Evolutionary conservation across 2,329 filamentous ascomycete genomes (phyloP).

Genomic region (Penicillium psychrosexuale): DNA sequence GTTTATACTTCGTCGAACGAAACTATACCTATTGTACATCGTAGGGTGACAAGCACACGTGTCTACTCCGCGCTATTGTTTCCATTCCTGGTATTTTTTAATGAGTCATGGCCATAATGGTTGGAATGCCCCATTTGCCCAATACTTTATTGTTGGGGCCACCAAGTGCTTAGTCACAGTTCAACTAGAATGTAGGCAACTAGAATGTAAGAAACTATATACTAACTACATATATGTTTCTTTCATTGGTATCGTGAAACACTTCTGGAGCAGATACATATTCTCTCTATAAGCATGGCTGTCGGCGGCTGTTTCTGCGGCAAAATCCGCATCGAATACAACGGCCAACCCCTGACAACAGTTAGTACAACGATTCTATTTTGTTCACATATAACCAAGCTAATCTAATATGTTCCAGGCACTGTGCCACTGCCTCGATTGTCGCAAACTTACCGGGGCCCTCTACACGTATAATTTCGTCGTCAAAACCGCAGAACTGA

Average conservation of each 20-base stretch:
- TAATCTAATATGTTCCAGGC: slow-evolving; percentile 22
- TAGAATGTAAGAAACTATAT: not conserved
- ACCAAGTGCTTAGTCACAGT: not conserved
- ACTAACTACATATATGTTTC: not conserved
- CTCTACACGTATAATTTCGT: slow-evolving; percentile 33
- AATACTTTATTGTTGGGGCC: not conserved
- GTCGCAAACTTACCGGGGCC: slow-evolving; percentile 37
- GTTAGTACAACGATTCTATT: slow-evolving; percentile 20
- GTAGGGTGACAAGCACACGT: not conserved
- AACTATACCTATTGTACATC: not conserved
- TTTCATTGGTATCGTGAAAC: too few species aligned
- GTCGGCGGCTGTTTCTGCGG: slow-evolving; percentile 38
- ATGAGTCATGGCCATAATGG: not conserved
- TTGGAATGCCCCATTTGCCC: not conserved
- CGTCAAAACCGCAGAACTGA: slow-evolving; percentile 28
- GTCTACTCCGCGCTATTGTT: not conserved
- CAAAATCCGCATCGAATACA: slow-evolving; percentile 35
- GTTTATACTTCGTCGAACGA: not conserved
- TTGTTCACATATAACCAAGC: not conserved
- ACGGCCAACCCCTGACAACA: slow-evolving; percentile 28
- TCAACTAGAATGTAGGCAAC: not conserved
- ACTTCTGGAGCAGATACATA: not conserved
- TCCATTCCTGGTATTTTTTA: not conserved
- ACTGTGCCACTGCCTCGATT: slow-evolving; percentile 41
- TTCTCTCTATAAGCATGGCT: slow-evolving; percentile 23